phyloP scores from a whole-genome alignment of 2,329 filamentous ascomycete species.

The Colletotrichum sp. region DNA sequence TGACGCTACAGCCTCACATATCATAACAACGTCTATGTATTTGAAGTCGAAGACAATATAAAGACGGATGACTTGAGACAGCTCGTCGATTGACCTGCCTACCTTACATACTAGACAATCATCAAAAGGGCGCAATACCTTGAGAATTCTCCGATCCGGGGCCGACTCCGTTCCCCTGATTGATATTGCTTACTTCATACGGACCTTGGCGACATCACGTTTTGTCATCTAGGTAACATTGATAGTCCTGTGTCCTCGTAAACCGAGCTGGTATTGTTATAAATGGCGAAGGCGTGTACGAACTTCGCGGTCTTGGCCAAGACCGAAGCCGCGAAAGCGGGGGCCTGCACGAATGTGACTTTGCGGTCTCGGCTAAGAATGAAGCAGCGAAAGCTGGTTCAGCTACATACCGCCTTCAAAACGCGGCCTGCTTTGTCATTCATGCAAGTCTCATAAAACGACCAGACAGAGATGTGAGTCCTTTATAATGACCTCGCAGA shows the following conservation, averaged over 20 bases:
- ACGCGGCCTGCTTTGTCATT: too few relatives aligned
- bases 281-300: not conserved
- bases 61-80: not conserved
- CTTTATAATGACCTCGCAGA: too few relatives aligned
- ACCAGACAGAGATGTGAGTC: too few relatives aligned
- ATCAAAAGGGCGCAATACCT: not conserved
- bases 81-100: not conserved
- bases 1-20: not conserved
- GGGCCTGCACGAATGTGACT: too few relatives aligned
- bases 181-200: not conserved
- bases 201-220: not conserved
- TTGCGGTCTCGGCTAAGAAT: too few relatives aligned
- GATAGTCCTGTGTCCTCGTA: not conserved
- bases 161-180: not conserved
- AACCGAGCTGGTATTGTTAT: not conserved
- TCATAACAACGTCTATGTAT: not conserved
- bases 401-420: too few relatives aligned
- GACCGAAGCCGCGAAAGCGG: not conserved
- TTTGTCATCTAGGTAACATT: not conserved
- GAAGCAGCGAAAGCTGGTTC: too few relatives aligned
- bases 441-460: too few relatives aligned
- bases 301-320: not conserved
- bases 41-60: not conserved
- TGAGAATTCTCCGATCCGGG: not conserved
- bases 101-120: not conserved